These are phyloP conservation scores for Acacia melanoxylon DNA, from an alignment of 306 rosid species.

Conservation along the genomic window DNA sequence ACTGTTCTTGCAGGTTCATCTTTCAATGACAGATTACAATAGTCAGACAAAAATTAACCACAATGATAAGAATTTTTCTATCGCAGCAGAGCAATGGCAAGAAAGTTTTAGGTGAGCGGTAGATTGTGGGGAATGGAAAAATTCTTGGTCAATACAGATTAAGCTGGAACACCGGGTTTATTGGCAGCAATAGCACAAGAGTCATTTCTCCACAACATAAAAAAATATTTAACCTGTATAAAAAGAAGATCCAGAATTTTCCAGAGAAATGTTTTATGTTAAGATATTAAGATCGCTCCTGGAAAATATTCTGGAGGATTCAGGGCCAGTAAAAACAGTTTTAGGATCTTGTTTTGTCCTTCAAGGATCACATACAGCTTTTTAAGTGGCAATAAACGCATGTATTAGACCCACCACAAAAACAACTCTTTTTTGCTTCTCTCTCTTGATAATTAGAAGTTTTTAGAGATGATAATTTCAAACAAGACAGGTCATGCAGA, in stretches of 20 bases:
- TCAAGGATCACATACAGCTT: background rate
- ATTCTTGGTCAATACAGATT: background rate
- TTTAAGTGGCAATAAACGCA: background rate
- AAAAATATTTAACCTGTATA: background rate
- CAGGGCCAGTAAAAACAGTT: background rate
- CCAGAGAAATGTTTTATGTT: background rate
- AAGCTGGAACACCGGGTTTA: background rate
- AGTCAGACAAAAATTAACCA: background rate
- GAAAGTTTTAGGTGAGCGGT: background rate
- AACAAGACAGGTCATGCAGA: background rate
- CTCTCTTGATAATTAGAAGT: background rate
- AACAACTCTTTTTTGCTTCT: background rate
- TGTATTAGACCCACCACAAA: background rate
- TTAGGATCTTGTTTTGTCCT: background rate
- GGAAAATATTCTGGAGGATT: background rate
- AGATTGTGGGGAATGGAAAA: background rate
- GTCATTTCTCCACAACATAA: background rate
- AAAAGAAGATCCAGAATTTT: background rate
- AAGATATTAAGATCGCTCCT: background rate
- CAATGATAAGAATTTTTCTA: background rate
- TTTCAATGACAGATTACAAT: constrained; percentile 23
- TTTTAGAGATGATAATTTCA: background rate
- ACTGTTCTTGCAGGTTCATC: constrained; percentile 70
- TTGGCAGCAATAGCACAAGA: background rate
- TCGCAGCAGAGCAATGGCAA: too few species aligned